These are phyloP conservation scores for Leersia perrieri DNA, from an alignment of 176 grass and related monocot species.

Conservation along the genomic window DNA sequence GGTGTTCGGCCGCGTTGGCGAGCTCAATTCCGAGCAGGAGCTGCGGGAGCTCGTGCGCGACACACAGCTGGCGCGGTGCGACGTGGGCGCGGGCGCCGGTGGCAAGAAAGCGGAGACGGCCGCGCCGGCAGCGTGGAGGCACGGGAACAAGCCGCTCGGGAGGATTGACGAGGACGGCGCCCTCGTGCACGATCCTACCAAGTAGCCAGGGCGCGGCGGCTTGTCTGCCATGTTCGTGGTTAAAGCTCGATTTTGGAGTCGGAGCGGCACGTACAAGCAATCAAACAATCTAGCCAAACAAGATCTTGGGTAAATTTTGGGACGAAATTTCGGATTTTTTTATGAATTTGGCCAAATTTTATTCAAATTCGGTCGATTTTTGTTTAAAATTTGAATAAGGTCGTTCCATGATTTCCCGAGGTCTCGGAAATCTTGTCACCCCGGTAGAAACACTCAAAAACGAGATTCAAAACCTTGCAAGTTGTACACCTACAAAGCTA, in stretches of 20 bases:
- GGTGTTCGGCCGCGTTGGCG: constrained; percentile 4
- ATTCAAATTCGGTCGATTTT: too few species aligned
- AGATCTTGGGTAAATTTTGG: too few species aligned
- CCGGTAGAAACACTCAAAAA: too few species aligned
- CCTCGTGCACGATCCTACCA: background rate
- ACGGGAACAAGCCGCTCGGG: background rate
- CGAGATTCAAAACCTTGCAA: too few species aligned
- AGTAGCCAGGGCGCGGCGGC: background rate
- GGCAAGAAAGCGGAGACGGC: background rate
- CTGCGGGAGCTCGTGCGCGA: constrained; percentile 16
- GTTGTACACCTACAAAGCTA: too few species aligned
- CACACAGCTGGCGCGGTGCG: background rate
- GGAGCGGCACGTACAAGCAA: too few species aligned
- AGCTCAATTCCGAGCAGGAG: background rate
- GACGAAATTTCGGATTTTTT: too few species aligned
- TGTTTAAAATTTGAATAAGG: too few species aligned
- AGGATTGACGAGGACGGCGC: constrained; percentile 1
- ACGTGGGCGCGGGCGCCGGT: background rate
- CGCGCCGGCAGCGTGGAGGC: background rate
- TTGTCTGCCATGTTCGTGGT: background rate
- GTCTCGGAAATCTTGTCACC: too few species aligned
- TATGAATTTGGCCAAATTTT: too few species aligned
- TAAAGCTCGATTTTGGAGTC: background rate
- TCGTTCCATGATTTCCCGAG: too few species aligned
- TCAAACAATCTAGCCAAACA: too few species aligned